Conservation (phyloP, 441 rosid genomes). For the Melastoma candidum region DNA sequence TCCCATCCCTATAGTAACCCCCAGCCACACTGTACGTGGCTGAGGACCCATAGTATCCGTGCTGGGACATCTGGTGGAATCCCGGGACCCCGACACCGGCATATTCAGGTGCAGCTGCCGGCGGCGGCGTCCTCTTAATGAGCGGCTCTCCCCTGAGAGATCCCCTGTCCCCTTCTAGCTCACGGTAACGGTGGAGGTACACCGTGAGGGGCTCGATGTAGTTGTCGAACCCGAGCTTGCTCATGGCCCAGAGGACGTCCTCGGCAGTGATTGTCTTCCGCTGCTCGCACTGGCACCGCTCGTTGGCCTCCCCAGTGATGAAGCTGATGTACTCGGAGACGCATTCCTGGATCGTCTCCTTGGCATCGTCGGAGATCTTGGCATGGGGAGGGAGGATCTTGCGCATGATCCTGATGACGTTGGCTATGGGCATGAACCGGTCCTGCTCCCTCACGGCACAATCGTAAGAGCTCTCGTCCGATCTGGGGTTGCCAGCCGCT, state of each 20-base stretch:
- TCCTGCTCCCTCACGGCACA: slow-evolving; percentile 56
- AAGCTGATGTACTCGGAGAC: slow-evolving; percentile 97
- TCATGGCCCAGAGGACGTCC: slow-evolving; percentile 90
- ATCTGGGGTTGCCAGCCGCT: slow-evolving; percentile 4
- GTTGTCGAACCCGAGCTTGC: slow-evolving; percentile 91
- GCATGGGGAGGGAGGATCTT: slow-evolving; percentile 50
- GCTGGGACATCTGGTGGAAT: slow-evolving; percentile 24
- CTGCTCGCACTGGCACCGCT: slow-evolving; percentile 94
- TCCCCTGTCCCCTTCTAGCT: slow-evolving; percentile 39
- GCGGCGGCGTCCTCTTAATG: slow-evolving; percentile 29
- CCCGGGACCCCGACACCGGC: slow-evolving; percentile 24
- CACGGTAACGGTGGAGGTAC: slow-evolving; percentile 47
- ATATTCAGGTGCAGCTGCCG: slow-evolving; percentile 26
- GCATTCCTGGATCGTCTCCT: slow-evolving; percentile 94
- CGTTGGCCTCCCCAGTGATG: slow-evolving; percentile 93
- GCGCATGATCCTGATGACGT: slow-evolving; percentile 80
- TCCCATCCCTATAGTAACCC: too few species aligned
- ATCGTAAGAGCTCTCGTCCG: slow-evolving; percentile 36
- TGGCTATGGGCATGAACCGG: slow-evolving; percentile 77
- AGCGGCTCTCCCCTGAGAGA: slow-evolving; percentile 44
- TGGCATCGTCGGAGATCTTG: slow-evolving; percentile 90
- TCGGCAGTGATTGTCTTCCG: slow-evolving; percentile 95
- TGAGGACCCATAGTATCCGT: too few species aligned
- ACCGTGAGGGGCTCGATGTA: slow-evolving; percentile 66
- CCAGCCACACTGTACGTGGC: too few species aligned